Percentiles rank a stretch among this genome's conserved stretches.
Conservation (phyloP, 2,329 filamentous ascomycete species). For the Alternaria postmessia region DNA sequence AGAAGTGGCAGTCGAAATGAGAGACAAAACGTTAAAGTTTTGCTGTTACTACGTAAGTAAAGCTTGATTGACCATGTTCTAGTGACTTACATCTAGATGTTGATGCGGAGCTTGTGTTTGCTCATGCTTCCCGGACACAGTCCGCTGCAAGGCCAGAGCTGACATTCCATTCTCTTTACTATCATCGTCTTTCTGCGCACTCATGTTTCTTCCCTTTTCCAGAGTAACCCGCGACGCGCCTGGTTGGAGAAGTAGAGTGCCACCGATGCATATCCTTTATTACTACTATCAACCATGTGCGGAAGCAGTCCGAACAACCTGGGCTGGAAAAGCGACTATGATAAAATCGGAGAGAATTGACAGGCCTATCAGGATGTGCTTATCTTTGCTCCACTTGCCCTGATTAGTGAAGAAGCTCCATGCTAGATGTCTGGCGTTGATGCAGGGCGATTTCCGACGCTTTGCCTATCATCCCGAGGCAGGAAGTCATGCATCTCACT, state of each 20-base stretch:
- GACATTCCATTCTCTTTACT: background rate
- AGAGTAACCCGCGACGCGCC: background rate
- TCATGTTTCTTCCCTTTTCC: background rate
- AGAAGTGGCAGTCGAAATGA: constrained; percentile 9
- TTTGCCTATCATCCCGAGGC: background rate
- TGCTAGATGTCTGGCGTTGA: background rate
- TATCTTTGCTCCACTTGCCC: background rate
- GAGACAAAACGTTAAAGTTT: constrained; percentile 9
- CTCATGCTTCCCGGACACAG: constrained; percentile 1
- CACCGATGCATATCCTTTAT: too few relatives aligned
- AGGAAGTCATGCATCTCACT: background rate
- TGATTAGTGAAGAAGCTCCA: background rate
- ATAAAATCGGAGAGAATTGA: background rate
- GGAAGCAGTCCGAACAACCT: background rate
- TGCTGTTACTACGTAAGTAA: background rate
- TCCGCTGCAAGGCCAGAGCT: background rate
- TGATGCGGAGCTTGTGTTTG: background rate
- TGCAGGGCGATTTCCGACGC: background rate
- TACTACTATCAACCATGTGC: background rate
- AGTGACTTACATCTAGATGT: background rate
- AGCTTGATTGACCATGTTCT: background rate
- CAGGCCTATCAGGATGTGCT: background rate
- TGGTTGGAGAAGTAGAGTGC: background rate
- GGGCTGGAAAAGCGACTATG: background rate
- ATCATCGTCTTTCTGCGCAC: background rate